A percentile compares a stretch with the other conserved stretches of the same genome.
Conservation (phyloP, 495 filamentous ascomycete species). For the Penicillium pulvis region DNA sequence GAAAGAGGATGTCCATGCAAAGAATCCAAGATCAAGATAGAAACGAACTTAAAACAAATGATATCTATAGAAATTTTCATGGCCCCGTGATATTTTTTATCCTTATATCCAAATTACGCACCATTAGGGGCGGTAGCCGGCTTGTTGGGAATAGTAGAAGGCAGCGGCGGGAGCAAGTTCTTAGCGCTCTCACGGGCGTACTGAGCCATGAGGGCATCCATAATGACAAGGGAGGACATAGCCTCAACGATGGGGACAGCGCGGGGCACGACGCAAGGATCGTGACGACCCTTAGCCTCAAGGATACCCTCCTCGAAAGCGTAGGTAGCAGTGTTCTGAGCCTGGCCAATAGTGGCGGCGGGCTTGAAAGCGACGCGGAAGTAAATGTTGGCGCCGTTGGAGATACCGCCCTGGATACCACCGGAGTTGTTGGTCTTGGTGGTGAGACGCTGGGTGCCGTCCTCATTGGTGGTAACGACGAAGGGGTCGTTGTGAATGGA, state of each 20-base stretch:
- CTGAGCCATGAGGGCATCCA: constrained; percentile 91
- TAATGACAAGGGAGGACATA: constrained; percentile 89
- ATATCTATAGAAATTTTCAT: constrained; percentile 21
- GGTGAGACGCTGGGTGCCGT: constrained; percentile 57
- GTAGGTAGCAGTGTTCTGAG: constrained; percentile 83
- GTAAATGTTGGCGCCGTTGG: constrained; percentile 92
- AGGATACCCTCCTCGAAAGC: constrained; percentile 72
- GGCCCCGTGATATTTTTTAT: constrained; percentile 4
- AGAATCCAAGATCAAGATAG: constrained; percentile 1
- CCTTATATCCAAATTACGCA: constrained; percentile 7
- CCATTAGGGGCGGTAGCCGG: constrained; percentile 29
- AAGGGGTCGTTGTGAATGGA: constrained; percentile 95
- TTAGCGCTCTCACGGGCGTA: constrained; percentile 61
- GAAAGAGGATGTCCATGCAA: constrained; percentile 1
- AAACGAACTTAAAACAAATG: not conserved
- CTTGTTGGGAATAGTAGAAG: constrained; percentile 41
- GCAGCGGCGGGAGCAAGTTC: constrained; percentile 43
- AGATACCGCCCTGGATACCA: constrained; percentile 95
- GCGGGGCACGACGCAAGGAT: constrained; percentile 92
- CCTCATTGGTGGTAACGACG: constrained; percentile 55
- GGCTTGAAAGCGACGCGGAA: constrained; percentile 97
- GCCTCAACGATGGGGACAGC: constrained; percentile 96
- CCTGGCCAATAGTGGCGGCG: constrained; percentile 91
- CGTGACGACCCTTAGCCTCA: constrained; percentile 93
- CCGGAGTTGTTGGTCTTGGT: constrained; percentile 97